These are phyloP conservation scores for Tricholoma furcatifolium DNA, from an alignment of 768 basidiomycete species.

Conservation along the genomic window DNA sequence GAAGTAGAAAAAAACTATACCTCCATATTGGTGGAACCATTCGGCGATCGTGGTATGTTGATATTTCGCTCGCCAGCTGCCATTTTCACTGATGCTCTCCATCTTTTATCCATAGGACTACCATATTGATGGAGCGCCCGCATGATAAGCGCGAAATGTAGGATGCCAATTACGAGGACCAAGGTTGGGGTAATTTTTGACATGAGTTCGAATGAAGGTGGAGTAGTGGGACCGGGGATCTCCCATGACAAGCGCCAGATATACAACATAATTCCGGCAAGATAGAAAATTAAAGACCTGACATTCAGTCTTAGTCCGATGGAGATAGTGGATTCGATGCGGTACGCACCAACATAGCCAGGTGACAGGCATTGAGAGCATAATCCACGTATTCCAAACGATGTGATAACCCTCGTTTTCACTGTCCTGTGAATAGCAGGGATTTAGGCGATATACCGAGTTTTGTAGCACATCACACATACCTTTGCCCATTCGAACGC, in stretches of 20 bases:
- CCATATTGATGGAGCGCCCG: slow-evolving; percentile 60
- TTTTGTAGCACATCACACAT: neutral
- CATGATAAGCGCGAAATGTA: slow-evolving; percentile 59
- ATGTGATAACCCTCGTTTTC: slow-evolving; percentile 17
- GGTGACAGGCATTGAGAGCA: slow-evolving; percentile 60
- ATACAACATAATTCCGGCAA: slow-evolving; percentile 58
- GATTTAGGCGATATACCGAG: neutral
- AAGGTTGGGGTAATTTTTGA: slow-evolving; percentile 55
- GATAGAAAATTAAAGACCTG: slow-evolving; percentile 67
- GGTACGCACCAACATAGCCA: slow-evolving; percentile 62
- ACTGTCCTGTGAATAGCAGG: neutral
- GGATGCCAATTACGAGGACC: slow-evolving; percentile 52
- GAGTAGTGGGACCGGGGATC: too few relatives aligned
- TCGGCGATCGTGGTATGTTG: neutral
- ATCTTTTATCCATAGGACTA: neutral
- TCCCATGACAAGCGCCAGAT: slow-evolving; percentile 77
- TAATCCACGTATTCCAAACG: slow-evolving; percentile 59
- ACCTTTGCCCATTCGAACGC: slow-evolving; percentile 61
- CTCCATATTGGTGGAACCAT: too few relatives aligned
- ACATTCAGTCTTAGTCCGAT: too few relatives aligned
- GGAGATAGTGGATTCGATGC: too few relatives aligned
- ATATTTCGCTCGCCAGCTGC: neutral
- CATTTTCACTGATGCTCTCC: neutral
- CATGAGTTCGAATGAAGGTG: slow-evolving; percentile 44
- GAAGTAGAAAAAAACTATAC: too few relatives aligned